Percentiles rank a stretch among this genome's conserved stretches.
phyloP scores from a whole-genome alignment of 768 basidiomycete species.

The Pluteus cervinus region DNA sequence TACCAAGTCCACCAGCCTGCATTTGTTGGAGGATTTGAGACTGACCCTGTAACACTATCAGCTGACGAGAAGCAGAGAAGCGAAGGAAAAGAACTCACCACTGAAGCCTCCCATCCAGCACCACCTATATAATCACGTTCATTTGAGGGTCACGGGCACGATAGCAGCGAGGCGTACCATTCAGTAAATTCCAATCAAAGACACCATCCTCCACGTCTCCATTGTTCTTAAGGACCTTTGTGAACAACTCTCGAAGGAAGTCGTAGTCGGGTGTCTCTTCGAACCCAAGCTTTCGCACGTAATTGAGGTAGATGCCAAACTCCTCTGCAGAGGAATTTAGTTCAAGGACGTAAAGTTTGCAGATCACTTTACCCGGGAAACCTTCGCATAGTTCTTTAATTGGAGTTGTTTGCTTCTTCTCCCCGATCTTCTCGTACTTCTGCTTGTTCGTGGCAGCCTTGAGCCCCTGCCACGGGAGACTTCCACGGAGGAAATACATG shows the following conservation, averaged over 20 bases:
- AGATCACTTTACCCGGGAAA: constrained; percentile 65
- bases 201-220: constrained; percentile 89
- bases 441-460: constrained; percentile 99
- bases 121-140: constrained; percentile 46
- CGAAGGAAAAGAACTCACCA: constrained; percentile 39
- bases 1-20: constrained; percentile 44
- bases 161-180: constrained; percentile 41
- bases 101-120: constrained; percentile 88
- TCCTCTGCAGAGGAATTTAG: constrained; percentile 67
- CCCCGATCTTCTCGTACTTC: constrained; percentile 99
- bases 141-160: constrained; percentile 4
- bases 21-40: constrained; percentile 61
- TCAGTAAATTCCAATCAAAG: constrained; percentile 94
- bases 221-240: constrained; percentile 88
- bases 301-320: constrained; percentile 97
- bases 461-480: constrained; percentile 97
- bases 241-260: constrained; percentile 91
- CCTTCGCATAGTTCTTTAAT: constrained; percentile 97
- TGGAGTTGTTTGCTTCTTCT: constrained; percentile 98
- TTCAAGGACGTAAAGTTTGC: background rate
- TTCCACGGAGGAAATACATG: constrained; percentile 98
- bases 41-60: too few relatives aligned
- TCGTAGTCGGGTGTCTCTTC: constrained; percentile 99
- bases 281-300: constrained; percentile 97
- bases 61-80: constrained; percentile 6